Conservation (phyloP, 306 rosid genomes). For the Fragaria nilgerrensis region DNA sequence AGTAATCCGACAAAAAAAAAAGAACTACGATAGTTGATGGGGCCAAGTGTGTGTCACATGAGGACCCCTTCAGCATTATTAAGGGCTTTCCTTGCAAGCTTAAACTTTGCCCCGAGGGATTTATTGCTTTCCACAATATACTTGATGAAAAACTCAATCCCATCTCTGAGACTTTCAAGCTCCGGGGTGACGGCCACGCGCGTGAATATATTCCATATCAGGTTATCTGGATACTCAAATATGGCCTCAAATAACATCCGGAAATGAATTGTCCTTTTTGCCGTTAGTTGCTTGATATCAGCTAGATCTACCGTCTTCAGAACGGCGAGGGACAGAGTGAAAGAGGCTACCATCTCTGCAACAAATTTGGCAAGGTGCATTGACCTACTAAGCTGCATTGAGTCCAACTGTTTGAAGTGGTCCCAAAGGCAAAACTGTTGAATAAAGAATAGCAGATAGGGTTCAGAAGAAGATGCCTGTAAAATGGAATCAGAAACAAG, state of each 20-base stretch:
- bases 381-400: constrained; percentile 68
- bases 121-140: constrained; percentile 54
- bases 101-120: constrained; percentile 47
- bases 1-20: neutral
- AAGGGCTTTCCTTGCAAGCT: constrained; percentile 70
- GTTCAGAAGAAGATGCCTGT: neutral
- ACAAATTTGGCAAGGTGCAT: constrained; percentile 80
- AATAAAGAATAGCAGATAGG: neutral
- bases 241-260: constrained; percentile 79
- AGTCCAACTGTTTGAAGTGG: constrained; percentile 75
- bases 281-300: constrained; percentile 57
- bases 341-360: constrained; percentile 78
- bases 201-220: constrained; percentile 74
- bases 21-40: constrained; percentile 34
- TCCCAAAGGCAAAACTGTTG: constrained; percentile 93
- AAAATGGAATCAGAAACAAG: neutral
- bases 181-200: constrained; percentile 71
- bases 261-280: constrained; percentile 78
- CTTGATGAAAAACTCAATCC: constrained; percentile 64
- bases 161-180: constrained; percentile 69
- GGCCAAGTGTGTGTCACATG: constrained; percentile 39
- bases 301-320: constrained; percentile 66
- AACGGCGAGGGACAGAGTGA: constrained; percentile 72
- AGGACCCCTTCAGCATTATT: constrained; percentile 73
- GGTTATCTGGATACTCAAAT: constrained; percentile 54